Evolutionary conservation across 75 land plant genomes (phyloP).

Genomic region (Isoetes taiwanensis): DNA sequence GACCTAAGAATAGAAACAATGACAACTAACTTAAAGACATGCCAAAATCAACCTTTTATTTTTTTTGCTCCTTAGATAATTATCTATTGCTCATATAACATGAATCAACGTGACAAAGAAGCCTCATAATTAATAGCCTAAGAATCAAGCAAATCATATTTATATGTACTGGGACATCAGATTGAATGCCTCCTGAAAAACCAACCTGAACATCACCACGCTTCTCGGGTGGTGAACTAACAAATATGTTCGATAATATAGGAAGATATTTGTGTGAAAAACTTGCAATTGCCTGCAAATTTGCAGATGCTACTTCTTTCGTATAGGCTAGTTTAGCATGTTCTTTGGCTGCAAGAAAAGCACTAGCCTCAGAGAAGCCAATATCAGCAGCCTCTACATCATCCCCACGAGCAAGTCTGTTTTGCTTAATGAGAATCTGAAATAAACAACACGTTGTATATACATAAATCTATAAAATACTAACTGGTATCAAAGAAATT

Average conservation of each 20-base stretch:
- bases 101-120: no score
- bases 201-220: constrained; percentile 82
- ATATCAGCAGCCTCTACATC: constrained; percentile 2
- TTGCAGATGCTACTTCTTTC: constrained; percentile 32
- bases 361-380: neutral
- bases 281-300: constrained; percentile 42
- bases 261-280: constrained; percentile 50
- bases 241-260: constrained; percentile 38
- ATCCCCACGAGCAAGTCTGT: constrained; percentile 28
- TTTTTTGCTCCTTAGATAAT: no score
- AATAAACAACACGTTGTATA: constrained; percentile 1
- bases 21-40: no score
- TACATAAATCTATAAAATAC: no score
- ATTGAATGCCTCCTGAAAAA: no score
- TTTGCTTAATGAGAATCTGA: constrained; percentile 58
- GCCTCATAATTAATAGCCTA: no score
- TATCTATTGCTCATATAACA: no score
- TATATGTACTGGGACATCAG: constrained; percentile 13
- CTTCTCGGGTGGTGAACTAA: constrained; percentile 43
- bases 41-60: no score
- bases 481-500: neutral
- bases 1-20: no score
- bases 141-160: neutral
- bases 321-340: constrained; percentile 49
- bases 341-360: constrained; percentile 10